Evolutionary conservation across 2,329 filamentous ascomycete species (phyloP).

Genomic region (Exserohilum turcica): DNA sequence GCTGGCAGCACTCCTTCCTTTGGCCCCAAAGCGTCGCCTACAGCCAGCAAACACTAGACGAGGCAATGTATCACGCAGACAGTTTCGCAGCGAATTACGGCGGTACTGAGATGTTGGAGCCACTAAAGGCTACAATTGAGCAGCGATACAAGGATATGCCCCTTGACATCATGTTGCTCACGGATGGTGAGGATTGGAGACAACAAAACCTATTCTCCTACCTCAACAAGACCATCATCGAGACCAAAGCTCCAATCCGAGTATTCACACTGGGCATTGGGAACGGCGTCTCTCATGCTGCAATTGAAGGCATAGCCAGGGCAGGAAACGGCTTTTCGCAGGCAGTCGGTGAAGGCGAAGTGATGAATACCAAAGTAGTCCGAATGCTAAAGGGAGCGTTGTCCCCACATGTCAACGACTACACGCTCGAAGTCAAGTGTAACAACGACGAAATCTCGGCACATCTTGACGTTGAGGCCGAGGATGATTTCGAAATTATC

Average conservation of each 20-base stretch:
- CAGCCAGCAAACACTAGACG: constrained; percentile 51
- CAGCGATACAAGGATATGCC: constrained; percentile 54
- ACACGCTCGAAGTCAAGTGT: constrained; percentile 68
- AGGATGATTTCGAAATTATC: constrained; percentile 67
- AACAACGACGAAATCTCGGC: constrained; percentile 25
- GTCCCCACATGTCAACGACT: constrained; percentile 68
- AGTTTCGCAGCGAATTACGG: constrained; percentile 56
- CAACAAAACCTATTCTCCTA: constrained; percentile 56
- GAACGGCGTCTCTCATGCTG: constrained; percentile 57
- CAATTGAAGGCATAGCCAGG: constrained; percentile 64
- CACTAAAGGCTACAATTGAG: constrained; percentile 55
- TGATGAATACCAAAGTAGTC: constrained; percentile 70
- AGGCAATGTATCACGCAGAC: constrained; percentile 52
- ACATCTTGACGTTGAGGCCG: constrained; percentile 7
- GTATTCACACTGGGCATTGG: constrained; percentile 66
- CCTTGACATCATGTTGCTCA: constrained; percentile 61
- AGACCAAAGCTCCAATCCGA: constrained; percentile 53
- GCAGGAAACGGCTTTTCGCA: constrained; percentile 66
- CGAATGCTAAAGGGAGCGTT: constrained; percentile 76
- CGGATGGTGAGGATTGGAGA: constrained; percentile 61
- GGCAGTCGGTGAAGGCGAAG: constrained; percentile 65
- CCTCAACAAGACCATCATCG: constrained; percentile 52
- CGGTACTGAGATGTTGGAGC: constrained; percentile 59
- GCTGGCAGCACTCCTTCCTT: constrained; percentile 53
- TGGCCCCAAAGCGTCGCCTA: constrained; percentile 57